Conservation (phyloP, 176 grass and related monocot species). For the Bonia amplexicaulis region DNA sequence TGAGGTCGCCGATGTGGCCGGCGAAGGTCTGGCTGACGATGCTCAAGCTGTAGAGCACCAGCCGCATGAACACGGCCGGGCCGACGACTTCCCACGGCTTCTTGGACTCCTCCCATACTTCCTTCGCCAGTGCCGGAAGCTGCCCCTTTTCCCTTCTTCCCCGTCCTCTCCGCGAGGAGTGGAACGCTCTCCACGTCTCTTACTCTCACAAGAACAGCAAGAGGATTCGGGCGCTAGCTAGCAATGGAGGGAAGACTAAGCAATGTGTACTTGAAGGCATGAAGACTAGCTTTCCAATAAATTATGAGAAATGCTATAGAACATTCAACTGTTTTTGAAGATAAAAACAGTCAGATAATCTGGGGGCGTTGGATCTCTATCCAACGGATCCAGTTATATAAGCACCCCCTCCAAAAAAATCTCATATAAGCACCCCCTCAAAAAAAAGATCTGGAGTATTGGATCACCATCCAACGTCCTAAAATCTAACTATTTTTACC, state of each 20-base stretch:
- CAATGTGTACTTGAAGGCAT: neutral
- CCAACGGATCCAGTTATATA: no score
- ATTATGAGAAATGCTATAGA: no score
- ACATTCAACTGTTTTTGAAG: no score
- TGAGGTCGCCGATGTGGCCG: constrained; percentile 54
- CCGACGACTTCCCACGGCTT: constrained; percentile 31
- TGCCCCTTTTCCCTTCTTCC: neutral
- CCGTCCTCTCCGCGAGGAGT: neutral
- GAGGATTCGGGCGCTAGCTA: neutral
- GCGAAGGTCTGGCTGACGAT: constrained; percentile 53
- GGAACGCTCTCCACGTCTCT: neutral
- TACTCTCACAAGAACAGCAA: no score
- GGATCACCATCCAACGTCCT: no score
- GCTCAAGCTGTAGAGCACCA: constrained; percentile 21
- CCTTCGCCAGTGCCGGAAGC: neutral
- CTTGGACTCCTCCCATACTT: constrained; percentile 24
- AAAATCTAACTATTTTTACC: no score
- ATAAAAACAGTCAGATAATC: no score
- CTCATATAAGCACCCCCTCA: no score
- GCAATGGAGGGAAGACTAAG: neutral
- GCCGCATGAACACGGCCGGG: constrained; percentile 20
- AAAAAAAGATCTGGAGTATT: no score
- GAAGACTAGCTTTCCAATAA: neutral
- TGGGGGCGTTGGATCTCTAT: no score
- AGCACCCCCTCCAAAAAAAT: no score